Base-by-base conservation (phyloP, 2,329 filamentous ascomycete genomes). In the Colletotrichum orchidophilum region DNA sequence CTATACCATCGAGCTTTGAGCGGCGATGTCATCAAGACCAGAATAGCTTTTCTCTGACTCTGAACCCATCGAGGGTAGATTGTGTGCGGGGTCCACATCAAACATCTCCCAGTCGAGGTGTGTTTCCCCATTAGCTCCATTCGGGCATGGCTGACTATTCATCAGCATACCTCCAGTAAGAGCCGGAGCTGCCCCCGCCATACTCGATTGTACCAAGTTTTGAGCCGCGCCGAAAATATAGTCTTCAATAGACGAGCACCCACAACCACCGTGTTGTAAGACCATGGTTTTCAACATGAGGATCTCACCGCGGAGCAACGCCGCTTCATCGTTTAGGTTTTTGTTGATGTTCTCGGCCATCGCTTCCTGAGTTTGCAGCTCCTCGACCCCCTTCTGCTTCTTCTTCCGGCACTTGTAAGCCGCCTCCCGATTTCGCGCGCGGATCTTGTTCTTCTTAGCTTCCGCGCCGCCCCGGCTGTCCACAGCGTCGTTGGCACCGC, bases 341-440 rank as follows among this genome's bases (percentile, higher is more conserved):
- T 59, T 50, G 70, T 73, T 65, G 9, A 73, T 50, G n/a, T 50
- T 35, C 5, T 66, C 72, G 3, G 42, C 82, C n/a, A 72, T 57
- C 1, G 55, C 59, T 35, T 73, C 72, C n/a, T 73, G 70, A 3
- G 63, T 67, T 24, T 73, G 72, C 50, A 73, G 63, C 55, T 67
- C 66, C 7, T 61, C 55, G 50, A 73, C 70, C 3, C 72, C 63
- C 63, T 72, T 70, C 27, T 73, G 72, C 59, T 73, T 73, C 33
- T 72, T 72, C 12, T 70, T 29, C 5, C 72, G 62, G 55, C 72
- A 73, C 59, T 73, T 73, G n/a, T 73, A 66, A 33, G 72, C 72
- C 1, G 72, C 72, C 70, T 73, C 70, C 18, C 72, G 59, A 26
- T 73, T 73, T 6, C 72, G 70, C 21, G 63, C 66, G 21, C 72